These are phyloP conservation scores for Cercospora zeae-maydis DNA, from an alignment of 2,329 filamentous ascomycete genomes.

Conservation along the genomic window DNA sequence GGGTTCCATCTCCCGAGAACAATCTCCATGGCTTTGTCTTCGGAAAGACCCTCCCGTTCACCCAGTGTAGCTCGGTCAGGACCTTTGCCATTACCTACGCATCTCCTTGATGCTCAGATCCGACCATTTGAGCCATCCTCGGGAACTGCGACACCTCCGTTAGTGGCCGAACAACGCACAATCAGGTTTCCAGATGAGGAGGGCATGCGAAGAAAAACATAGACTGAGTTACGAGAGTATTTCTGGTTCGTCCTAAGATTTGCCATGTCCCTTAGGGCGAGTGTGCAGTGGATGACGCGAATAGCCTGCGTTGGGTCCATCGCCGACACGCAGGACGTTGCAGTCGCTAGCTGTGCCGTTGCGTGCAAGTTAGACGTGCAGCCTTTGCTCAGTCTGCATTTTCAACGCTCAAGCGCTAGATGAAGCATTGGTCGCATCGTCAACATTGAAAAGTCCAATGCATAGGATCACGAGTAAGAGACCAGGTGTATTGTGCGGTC, in stretches of 20 bases:
- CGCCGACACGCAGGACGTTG: background rate
- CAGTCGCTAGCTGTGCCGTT: no score
- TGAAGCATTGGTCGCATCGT: no score
- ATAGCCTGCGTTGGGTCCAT: background rate
- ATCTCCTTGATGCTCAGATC: background rate
- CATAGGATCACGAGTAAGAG: no score
- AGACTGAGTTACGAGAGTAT: background rate
- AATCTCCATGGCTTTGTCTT: constrained; percentile 53
- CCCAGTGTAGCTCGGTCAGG: constrained; percentile 17
- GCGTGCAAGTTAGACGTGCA: no score
- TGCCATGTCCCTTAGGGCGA: background rate
- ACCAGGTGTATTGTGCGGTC: no score
- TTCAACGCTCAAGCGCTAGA: no score
- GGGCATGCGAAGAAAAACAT: background rate
- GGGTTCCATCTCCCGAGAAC: constrained; percentile 60
- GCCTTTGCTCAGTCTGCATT: no score
- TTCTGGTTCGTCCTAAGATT: background rate
- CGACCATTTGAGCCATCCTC: constrained; percentile 5
- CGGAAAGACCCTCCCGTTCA: constrained; percentile 33
- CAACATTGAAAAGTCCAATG: no score
- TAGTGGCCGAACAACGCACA: constrained; percentile 28
- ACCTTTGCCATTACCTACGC: background rate
- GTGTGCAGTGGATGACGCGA: background rate
- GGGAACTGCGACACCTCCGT: constrained; percentile 10
- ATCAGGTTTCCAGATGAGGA: constrained; percentile 34